Evolutionary conservation across 345 rosid species (phyloP).

Genomic region (Eucalyptus polybractea): DNA sequence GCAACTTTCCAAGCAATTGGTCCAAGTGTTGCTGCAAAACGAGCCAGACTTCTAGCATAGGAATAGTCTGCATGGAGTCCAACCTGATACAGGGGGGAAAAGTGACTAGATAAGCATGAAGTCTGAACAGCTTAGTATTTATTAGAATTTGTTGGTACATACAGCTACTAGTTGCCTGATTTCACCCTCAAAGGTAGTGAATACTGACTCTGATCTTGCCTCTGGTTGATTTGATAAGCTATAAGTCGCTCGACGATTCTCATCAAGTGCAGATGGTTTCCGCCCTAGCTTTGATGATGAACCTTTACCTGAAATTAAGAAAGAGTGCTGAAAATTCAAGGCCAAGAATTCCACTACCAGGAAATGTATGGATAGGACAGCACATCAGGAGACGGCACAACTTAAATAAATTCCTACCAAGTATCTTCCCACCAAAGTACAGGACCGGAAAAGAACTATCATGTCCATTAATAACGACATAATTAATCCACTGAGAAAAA

Average conservation of each 20-base stretch:
- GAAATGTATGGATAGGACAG: background rate
- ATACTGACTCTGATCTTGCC: slow-evolving; percentile 44
- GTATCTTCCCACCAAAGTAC: background rate
- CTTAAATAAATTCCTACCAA: background rate
- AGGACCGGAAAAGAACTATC: background rate
- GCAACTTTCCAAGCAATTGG: slow-evolving; percentile 83
- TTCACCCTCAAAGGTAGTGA: slow-evolving; percentile 77
- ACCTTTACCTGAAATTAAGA: slow-evolving; percentile 37
- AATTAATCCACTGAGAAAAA: background rate
- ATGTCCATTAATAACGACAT: background rate
- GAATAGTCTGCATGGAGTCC: slow-evolving; percentile 83
- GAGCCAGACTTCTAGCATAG: slow-evolving; percentile 78
- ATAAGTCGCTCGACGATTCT: slow-evolving; percentile 55
- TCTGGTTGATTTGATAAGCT: slow-evolving; percentile 29
- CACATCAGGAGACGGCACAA: background rate
- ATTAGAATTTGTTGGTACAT: slow-evolving; percentile 12
- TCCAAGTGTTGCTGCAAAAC: slow-evolving; percentile 78
- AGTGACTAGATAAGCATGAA: background rate
- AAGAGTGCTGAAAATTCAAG: background rate
- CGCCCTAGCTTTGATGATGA: slow-evolving; percentile 37
- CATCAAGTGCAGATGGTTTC: slow-evolving; percentile 39
- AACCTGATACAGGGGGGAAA: slow-evolving; percentile 29
- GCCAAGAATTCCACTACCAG: background rate
- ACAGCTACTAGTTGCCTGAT: slow-evolving; percentile 75
- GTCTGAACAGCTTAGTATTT: background rate